Evolutionary conservation across 176 grass and related monocot genomes (phyloP).

Genomic region (Elaeis guineensis): DNA sequence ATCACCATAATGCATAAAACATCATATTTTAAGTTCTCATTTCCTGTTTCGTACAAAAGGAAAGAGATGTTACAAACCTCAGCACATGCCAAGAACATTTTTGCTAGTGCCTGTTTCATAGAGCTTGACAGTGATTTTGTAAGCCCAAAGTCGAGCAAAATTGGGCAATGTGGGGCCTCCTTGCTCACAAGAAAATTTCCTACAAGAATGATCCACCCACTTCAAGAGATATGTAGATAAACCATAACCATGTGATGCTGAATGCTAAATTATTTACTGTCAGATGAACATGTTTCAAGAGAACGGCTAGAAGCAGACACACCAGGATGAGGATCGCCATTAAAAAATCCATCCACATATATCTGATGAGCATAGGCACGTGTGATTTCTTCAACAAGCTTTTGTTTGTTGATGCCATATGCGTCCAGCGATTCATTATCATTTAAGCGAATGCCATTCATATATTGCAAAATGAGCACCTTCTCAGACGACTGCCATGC

Average conservation of each 20-base stretch:
- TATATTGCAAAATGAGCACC: slow-evolving; percentile 86
- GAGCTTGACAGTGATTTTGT: slow-evolving; percentile 74
- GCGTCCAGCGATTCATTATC: slow-evolving; percentile 64
- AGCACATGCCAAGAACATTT: slow-evolving; percentile 92
- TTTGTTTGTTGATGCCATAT: slow-evolving; percentile 92
- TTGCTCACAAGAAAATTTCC: slow-evolving; percentile 99
- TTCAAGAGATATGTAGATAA: background rate
- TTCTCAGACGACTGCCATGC: slow-evolving; percentile 77
- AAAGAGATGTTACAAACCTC: slow-evolving; percentile 45
- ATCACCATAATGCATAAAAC: too few species aligned
- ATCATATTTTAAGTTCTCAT: too few species aligned
- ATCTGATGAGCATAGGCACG: slow-evolving; percentile 97
- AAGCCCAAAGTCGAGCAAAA: slow-evolving; percentile 98
- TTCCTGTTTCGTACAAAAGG: background rate
- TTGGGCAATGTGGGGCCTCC: slow-evolving; percentile 70
- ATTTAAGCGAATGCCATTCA: slow-evolving; percentile 92
- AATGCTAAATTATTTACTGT: too few species aligned
- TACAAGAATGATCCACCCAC: slow-evolving; percentile 12
- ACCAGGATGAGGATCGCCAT: slow-evolving; percentile 98
- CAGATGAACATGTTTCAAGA: slow-evolving; percentile 1
- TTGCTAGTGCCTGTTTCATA: slow-evolving; percentile 83
- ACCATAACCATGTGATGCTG: background rate
- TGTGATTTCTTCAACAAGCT: slow-evolving; percentile 87
- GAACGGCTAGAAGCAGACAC: background rate
- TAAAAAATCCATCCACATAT: slow-evolving; percentile 95